These are phyloP conservation scores for Tuber brumale DNA, from an alignment of 495 filamentous ascomycete species.

Conservation along the genomic window DNA sequence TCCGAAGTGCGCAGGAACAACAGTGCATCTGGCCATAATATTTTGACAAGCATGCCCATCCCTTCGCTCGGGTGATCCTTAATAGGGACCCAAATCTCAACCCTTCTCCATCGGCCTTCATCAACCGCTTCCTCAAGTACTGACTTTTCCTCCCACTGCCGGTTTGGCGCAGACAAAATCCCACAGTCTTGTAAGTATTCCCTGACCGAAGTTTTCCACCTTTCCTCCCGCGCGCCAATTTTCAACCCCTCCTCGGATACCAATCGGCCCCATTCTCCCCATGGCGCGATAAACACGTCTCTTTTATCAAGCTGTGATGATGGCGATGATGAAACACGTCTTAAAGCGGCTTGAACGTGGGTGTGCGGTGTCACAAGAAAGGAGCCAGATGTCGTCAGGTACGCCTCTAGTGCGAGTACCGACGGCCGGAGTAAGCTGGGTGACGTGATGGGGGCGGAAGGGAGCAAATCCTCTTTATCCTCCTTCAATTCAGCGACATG, in stretches of 20 bases:
- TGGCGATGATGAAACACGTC: slow-evolving; percentile 18
- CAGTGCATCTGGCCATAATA: slow-evolving; percentile 38
- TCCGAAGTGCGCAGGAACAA: slow-evolving; percentile 37
- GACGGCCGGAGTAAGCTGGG: slow-evolving; percentile 33
- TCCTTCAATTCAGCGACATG: slow-evolving; percentile 7
- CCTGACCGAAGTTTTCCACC: slow-evolving; percentile 32
- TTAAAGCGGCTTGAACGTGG: slow-evolving; percentile 31
- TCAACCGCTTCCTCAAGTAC: slow-evolving; percentile 28
- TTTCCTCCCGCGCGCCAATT: slow-evolving; percentile 20
- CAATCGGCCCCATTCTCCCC: slow-evolving; percentile 40
- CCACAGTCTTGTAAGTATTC: slow-evolving; percentile 38
- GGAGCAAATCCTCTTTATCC: slow-evolving; percentile 19
- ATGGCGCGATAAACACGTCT: slow-evolving; percentile 42
- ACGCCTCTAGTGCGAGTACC: slow-evolving; percentile 34
- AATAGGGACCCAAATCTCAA: slow-evolving; percentile 37
- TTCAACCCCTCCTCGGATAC: slow-evolving; percentile 11
- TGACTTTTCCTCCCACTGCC: slow-evolving; percentile 18
- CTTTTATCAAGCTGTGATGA: slow-evolving; percentile 12
- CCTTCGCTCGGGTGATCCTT: slow-evolving; percentile 24
- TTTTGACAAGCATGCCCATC: slow-evolving; percentile 29
- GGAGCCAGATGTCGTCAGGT: slow-evolving; percentile 36
- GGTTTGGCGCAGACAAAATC: slow-evolving; percentile 16
- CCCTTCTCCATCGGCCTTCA: slow-evolving; percentile 24
- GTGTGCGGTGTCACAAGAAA: slow-evolving; percentile 36
- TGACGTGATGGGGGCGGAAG: slow-evolving; percentile 20